Evolutionary conservation across 106 monocot genomes (phyloP), one percentile per base, ranked within the genome.

Genomic region (Hemerocallis citrina): DNA sequence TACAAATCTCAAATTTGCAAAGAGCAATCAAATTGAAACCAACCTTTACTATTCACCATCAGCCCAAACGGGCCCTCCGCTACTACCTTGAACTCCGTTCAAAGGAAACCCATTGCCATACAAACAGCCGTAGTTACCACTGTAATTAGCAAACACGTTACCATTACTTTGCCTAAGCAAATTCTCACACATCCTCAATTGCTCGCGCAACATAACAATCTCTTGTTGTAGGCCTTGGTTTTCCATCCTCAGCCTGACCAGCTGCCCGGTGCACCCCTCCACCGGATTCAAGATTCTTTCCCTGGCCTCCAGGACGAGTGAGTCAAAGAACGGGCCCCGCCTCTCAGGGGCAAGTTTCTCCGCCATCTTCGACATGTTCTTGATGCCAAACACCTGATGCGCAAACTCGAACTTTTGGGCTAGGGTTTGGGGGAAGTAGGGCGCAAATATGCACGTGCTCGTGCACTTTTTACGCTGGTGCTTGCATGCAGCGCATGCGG

Each of bases 401-500:
- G 68, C 73, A 7, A 14, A 39, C 17, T 51, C 36, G 66, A 78
- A 78, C 39, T 73, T 67, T 16, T 29, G 24, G 34, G 34, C 47
- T 27, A 49, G 68, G 6, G 49, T 37, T 2, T 59, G 54, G 7
- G 78, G 73, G 45, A 78, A 78, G 73, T 78, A 73, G 32, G 56
- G 56, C 11, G 73, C 67, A 0, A 78, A 63, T 12, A 45, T 28
- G 67, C 78, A 78, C 14, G 38, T 29, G 44, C 55, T 21, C 16
- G 37, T 20, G 68, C 78, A 78, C 64, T 62, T 68, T 42, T 65
- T 57, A 17, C 78, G 40, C 57, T 78, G 78, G 62, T 78, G 78
- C 62, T 73, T 78, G 68, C 78, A 78, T 27, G 73, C 45, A 10
- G 78, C 78, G 56, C 78, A 78, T 19, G 78, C 78, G 41, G 52